A percentile compares a stretch with the other conserved stretches of the same genome.
phyloP scores from a whole-genome alignment of 495 filamentous ascomycete genomes.

The Neurospora sp. region DNA sequence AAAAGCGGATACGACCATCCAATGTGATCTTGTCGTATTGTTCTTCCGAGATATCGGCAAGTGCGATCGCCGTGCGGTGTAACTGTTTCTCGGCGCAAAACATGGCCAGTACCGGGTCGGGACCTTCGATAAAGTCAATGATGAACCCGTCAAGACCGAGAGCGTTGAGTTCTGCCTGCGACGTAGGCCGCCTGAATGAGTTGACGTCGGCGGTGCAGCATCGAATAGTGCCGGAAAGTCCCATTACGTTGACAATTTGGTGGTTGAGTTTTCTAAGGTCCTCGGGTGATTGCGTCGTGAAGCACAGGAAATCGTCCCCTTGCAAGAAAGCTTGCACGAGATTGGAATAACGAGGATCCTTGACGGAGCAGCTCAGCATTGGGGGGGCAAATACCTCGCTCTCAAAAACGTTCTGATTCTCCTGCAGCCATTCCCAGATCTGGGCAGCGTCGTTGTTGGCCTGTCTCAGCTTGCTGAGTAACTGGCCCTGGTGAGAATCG shows the following conservation, averaged over 20 bases:
- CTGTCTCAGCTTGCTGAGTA: constrained; percentile 49
- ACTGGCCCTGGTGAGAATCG: constrained; percentile 68
- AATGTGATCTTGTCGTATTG: constrained; percentile 51
- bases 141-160: constrained; percentile 74
- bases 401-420: constrained; percentile 63
- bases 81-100: constrained; percentile 60
- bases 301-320: constrained; percentile 53
- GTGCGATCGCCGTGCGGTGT: constrained; percentile 54
- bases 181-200: constrained; percentile 45
- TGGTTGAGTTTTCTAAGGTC: constrained; percentile 33
- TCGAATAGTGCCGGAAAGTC: constrained; percentile 56
- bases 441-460: constrained; percentile 50
- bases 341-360: constrained; percentile 61
- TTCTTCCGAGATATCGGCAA: constrained; percentile 50
- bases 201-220: constrained; percentile 38
- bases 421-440: constrained; percentile 72
- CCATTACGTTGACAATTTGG: constrained; percentile 41
- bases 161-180: constrained; percentile 38
- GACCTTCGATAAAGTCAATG: constrained; percentile 66
- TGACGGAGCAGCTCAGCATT: constrained; percentile 70
- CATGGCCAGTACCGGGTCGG: constrained; percentile 78
- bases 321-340: constrained; percentile 63
- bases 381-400: constrained; percentile 79
- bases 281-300: constrained; percentile 77
- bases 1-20: constrained; percentile 39